Base-by-base conservation (phyloP, 164 flowering plant genomes). In the Liquidambar formosana region DNA sequence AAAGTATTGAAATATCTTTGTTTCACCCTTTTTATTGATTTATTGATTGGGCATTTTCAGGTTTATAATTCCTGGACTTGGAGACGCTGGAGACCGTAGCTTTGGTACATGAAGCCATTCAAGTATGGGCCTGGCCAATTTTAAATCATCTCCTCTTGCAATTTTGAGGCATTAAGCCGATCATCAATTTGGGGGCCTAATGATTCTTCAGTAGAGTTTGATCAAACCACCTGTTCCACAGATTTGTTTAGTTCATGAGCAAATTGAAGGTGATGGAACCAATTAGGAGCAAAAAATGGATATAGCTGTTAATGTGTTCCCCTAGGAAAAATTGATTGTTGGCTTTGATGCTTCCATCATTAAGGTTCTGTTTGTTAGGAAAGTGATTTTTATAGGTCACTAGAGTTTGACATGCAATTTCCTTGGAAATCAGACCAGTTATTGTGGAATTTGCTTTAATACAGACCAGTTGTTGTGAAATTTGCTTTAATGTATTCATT, bases 41-140 rank as follows among this genome's bases (percentile, higher is more conserved):
- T 61, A 22, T 70, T 52, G 25, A 27, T 48, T 33, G 8, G 23
- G 48, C 46, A 19, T 13, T 81, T 78, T 72, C 89, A 94, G 97
- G 90, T 88, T 84, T 64, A 92, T 94, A 68, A 68, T 94, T 71
- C 97, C 97, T 73, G 97, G 97, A 66, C 85, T 94, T 16, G 98
- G 98, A 44, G 98, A 94, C 79, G 98, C 97, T 9, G 98, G 98
- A 43, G 95, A 92, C 71, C 95, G 98, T 14, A 86, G 96, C 79
- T 94, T 82, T 71, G 93, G 90, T 47, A 94, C 94, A 68, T 91
- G 65, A 86, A 70, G 18, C 28, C 16, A 8, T 12, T 5, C 33
- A 53, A n/a, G 44, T 26, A 13, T 27, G 46, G n/a, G 14, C 8
- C 8, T 33, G 26, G 22, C n/a, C 27, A 26, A 49, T n/a, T 49